A percentile compares a stretch with the other conserved stretches of the same genome.
phyloP scores from a whole-genome alignment of 192 early-diverging fungal species.

The Thamnidium elegans region DNA sequence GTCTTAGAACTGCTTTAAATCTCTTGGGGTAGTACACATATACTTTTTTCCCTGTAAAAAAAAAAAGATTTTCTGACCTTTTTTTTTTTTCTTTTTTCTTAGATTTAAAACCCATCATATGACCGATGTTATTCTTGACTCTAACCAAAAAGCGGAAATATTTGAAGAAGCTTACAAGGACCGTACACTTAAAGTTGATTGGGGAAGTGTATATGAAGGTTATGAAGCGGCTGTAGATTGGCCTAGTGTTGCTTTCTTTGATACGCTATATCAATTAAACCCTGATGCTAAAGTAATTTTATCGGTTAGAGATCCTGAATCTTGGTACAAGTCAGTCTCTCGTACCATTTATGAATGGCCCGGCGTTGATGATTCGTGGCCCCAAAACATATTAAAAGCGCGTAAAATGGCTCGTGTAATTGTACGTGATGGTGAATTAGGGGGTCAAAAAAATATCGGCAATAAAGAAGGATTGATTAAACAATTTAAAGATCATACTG shows the following conservation, averaged over 20 bases:
- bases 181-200: conserved; percentile 6
- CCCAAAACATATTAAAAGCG: background rate
- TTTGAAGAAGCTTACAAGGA: background rate
- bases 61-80: background rate
- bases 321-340: conserved; percentile 20
- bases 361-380: conserved; percentile 4
- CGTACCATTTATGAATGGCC: conserved; percentile 9
- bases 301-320: conserved; percentile 16
- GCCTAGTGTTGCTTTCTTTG: conserved; percentile 18
- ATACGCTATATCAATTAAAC: conserved; percentile 18
- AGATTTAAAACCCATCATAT: conserved; percentile 27
- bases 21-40: too few species aligned
- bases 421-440: conserved; percentile 10
- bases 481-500: conserved; percentile 5
- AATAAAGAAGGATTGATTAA: background rate
- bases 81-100: background rate
- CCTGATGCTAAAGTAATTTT: conserved; percentile 30
- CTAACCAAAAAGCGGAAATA: background rate
- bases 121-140: conserved; percentile 13
- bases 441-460: background rate
- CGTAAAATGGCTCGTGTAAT: background rate
- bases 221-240: conserved; percentile 24
- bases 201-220: conserved; percentile 7
- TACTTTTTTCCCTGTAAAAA: too few species aligned
- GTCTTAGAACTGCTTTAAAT: too few species aligned